Percentiles rank a stretch among this genome's conserved stretches.
Conservation (phyloP, 1,284 basidiomycete genomes). For the Blastosporella zonata region DNA sequence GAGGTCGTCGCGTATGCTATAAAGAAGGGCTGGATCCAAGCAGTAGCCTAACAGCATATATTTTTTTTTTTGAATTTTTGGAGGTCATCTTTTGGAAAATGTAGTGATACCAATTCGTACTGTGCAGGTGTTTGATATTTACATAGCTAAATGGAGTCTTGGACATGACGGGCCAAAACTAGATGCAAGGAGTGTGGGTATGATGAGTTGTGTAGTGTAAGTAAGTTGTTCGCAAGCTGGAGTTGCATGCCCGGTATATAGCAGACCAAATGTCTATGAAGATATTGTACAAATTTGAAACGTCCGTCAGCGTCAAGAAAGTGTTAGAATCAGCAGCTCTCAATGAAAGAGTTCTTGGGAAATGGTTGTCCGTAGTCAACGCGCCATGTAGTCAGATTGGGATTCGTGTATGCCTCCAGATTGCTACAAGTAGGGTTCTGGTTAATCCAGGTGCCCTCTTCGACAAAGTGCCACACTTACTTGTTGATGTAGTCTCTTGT, state of each 20-base stretch:
- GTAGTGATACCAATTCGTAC: neutral
- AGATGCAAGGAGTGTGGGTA: constrained; percentile 3
- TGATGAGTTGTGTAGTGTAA: constrained; percentile 1
- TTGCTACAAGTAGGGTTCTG: constrained; percentile 24
- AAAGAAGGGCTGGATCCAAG: constrained; percentile 51
- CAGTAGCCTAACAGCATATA: constrained; percentile 17
- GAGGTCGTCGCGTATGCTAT: constrained; percentile 53
- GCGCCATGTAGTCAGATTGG: constrained; percentile 41
- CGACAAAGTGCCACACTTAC: constrained; percentile 28
- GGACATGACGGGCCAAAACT: neutral
- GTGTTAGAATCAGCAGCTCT: constrained; percentile 23
- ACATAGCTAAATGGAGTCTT: neutral
- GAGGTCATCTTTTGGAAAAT: neutral
- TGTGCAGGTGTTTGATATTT: neutral
- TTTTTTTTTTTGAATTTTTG: constrained; percentile 3
- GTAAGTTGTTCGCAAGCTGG: neutral
- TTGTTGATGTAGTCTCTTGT: constrained; percentile 59
- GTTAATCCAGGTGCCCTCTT: neutral
- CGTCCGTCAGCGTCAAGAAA: constrained; percentile 8
- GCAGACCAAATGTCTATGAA: constrained; percentile 5
- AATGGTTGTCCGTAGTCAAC: constrained; percentile 36
- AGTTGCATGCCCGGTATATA: neutral
- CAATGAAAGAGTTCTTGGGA: constrained; percentile 38
- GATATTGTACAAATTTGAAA: constrained; percentile 3
- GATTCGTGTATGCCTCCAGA: constrained; percentile 39